A percentile compares a stretch with the other conserved stretches of the same genome.
These are phyloP conservation scores for Cryptococcus sp. DNA, from an alignment of 1,284 basidiomycete genomes.

Conservation along the genomic window DNA sequence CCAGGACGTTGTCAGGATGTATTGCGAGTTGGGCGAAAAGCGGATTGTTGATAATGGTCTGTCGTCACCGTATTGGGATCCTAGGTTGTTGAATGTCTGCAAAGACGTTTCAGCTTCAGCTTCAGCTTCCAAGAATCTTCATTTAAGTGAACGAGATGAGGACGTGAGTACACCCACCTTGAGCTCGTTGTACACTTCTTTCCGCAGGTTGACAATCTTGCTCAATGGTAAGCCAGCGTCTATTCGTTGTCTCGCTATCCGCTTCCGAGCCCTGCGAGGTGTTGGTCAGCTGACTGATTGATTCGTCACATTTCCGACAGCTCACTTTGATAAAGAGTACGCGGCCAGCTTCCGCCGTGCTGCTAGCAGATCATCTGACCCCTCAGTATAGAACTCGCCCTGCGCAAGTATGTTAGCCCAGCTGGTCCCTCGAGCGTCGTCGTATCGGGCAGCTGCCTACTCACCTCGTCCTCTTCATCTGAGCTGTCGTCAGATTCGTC, in stretches of 20 bases:
- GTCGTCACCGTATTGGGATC: conserved; percentile 97
- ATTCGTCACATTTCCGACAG: conserved; percentile 27
- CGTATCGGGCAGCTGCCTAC: conserved; percentile 17
- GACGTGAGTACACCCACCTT: conserved; percentile 63
- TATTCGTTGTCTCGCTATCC: conserved; percentile 83
- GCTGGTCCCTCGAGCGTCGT: too few species aligned
- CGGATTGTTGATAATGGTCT: conserved; percentile 90
- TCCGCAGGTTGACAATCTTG: conserved; percentile 86
- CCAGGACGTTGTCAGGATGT: conserved; percentile 93
- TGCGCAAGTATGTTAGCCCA: conserved; percentile 46
- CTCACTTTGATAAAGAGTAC: conserved; percentile 89
- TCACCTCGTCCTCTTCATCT: conserved; percentile 69
- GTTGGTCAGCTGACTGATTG: conserved; percentile 65
- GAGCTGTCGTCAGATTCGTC: conserved; percentile 49
- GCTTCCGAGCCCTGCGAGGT: conserved; percentile 81
- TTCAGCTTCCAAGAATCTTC: background rate
- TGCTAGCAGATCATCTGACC: conserved; percentile 78
- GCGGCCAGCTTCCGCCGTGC: conserved; percentile 82
- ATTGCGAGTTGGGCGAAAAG: conserved; percentile 86
- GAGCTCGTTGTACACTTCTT: conserved; percentile 82
- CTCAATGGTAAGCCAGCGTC: conserved; percentile 85
- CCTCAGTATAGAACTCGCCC: conserved; percentile 96
- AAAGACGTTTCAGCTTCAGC: background rate
- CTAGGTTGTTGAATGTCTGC: conserved; percentile 85
- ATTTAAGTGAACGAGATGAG: background rate